Base-by-base conservation (phyloP, 106 monocot species). In the Vanilla planifolia region DNA sequence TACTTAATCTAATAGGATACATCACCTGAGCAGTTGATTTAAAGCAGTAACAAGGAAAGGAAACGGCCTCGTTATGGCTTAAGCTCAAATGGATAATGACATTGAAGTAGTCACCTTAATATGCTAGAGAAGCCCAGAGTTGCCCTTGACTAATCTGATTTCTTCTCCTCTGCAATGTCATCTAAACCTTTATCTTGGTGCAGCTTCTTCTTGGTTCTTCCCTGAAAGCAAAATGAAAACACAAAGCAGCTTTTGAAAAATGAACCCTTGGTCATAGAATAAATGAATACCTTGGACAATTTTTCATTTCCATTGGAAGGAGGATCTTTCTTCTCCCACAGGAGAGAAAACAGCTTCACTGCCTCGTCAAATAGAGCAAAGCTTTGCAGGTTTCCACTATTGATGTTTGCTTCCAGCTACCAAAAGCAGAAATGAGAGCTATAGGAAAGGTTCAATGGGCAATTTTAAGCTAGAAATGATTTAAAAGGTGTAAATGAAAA, bases 331-430 rank as follows among this genome's bases (percentile, higher is more conserved):
- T 77, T 66, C 59, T 29, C 35, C 6, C 39, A 27, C 26, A 56
- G 47, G 36, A 55, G 23, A 37, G 24, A 69, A 24, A 60, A 14
- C 4, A 64, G 40, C 3, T 63, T 71, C 25, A 23, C 35, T 48
- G 72, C 55, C 35, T 75, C 46, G n/a, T 29, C 19, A 25, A 74
- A 48, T 29, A 78, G 46, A 51, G 28, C 46, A 27, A 75, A 41
- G 39, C 56, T 67, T 0, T 79, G 32, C n/a, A 84, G 47, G 68
- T 84, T 79, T 48, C 79, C 84, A 61, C 68, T 84, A 41, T 46
- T 75, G 56, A 84, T 75, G 45, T 71, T 79, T 22, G 71, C 71
- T 61, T 84, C 84, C 33, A 84, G 72, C 84, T 84, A 59, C 63
- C 33, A 58, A 11, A 39, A 5, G 6, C 34, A 29, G 1, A 47